Evolutionary conservation across 2,329 filamentous ascomycete genomes (phyloP), one percentile per base, ranked within the genome.

Genomic region (Didymella pinodella): DNA sequence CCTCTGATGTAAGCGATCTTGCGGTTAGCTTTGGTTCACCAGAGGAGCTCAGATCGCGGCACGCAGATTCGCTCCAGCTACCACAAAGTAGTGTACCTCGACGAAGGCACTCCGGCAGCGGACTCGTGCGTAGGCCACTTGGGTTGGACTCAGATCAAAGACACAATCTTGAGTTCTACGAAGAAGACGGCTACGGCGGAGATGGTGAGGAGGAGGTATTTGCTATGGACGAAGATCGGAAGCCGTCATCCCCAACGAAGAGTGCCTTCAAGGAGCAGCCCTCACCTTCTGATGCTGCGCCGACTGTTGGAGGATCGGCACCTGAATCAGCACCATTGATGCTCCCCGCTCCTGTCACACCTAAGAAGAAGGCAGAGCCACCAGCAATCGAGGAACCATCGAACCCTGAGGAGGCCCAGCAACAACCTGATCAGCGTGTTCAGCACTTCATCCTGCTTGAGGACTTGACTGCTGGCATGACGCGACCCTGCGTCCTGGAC

Each of bases 391-490:
- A 63, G 29, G 70, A 72, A 10, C 75, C 75, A 0, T 54, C 62
- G 11, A 83, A 82, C 55, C 81, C 80, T 1, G 75, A 80, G 32
- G 75, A 80, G 67, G 80, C 80, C 10, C 76, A 76, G 46, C 80
- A 79, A 48, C 81, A 79, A 65, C 76, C 75, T n/a, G 81, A 79
- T 54, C 79, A 82, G 56, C 88, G 94, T 31, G 91, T 96, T 4
- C 92, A 97, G 70, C 96, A 94, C 74, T 99, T 99, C 74, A 82
- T 99, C 14, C 83, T 99, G 0, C 81, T 99, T 10, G 95, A 99
- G 77, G 95, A 99, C 75, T 84, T 99, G 47, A 99, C 95, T 1
- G 91, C 94, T 2, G 94, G 94, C 32, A 98, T 99, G 95, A 93
- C 92, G 74, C 88, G 91, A 49, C 95, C 95, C 5, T 98, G 95